Evolutionary conservation across 2,329 filamentous ascomycete species (phyloP), one percentile per base, ranked within the genome.

Genomic region (Sordariomycetes sp.): DNA sequence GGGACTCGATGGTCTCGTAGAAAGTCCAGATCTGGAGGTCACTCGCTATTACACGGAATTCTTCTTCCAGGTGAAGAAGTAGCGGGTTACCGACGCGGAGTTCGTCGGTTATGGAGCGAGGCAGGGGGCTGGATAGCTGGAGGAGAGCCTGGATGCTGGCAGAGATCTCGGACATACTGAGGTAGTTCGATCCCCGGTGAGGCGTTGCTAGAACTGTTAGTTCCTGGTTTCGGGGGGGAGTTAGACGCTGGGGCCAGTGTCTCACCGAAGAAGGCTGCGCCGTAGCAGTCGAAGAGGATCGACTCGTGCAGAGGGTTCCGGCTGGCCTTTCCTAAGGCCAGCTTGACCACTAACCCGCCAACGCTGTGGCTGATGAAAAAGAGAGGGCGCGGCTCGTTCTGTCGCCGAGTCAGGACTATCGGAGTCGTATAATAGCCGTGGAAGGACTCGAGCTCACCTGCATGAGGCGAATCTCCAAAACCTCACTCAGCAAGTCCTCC

Each of bases 1-100:
- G 43, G 14, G 61, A 62, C 65, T 85, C 82, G 8, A 81, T 75
- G 0, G 81, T 86, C 63, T 86, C 83, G 60, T 85, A 81, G 48
- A 85, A 79, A 0, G 81, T 83, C 81, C 82, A 86, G 14, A 86
- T 72, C 7, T 76, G 78, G 55, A 85, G 72, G 59, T 86, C 83
- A 40, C 78, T 78, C 0, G 81, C 76, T 5, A 82, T 75, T 3
- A 79, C 73, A 54, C 76, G 76, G 64, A 86, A 86, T 50, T 76
- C 73, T 3, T 83, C 78, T 20, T 84, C 78, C 53, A 75, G 72
- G 48, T 71, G 72, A 7, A 79, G 65, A 1, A 86, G 67, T 0
- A 73, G 65, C n/a, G 70, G 68, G 60, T 79, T 77, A 11, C 77
- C 78, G 0, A 83, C 70, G 0, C 74, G 75, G 0, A 86, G 69